Evolutionary conservation across 2,329 filamentous ascomycete species (phyloP).

Genomic region (Daldinia eschscholtzii): DNA sequence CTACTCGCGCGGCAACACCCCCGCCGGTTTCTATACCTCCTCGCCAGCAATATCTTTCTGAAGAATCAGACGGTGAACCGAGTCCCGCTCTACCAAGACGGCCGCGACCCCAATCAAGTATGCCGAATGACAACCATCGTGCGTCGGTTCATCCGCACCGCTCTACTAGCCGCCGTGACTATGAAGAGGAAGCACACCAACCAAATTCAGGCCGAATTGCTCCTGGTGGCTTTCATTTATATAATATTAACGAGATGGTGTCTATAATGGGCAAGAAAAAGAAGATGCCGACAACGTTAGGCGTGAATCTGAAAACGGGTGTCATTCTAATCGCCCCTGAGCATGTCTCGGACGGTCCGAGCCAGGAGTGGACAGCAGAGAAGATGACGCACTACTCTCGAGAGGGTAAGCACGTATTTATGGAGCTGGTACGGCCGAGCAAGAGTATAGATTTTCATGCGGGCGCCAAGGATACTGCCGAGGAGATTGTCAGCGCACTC

Average conservation of each 20-base stretch:
- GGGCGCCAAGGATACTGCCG: constrained; percentile 94
- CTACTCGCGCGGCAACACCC: constrained; percentile 60
- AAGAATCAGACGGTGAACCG: constrained; percentile 76
- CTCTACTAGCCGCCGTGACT: constrained; percentile 55
- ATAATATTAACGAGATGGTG: constrained; percentile 97
- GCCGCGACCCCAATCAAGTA: constrained; percentile 46
- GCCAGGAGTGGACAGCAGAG: constrained; percentile 93
- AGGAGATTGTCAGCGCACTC: constrained; percentile 89
- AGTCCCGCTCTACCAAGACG: constrained; percentile 58
- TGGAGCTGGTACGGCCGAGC: constrained; percentile 91
- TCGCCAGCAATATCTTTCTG: constrained; percentile 70
- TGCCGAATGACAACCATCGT: constrained; percentile 45
- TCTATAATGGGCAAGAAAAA: constrained; percentile 97
- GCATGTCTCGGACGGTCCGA: constrained; percentile 82
- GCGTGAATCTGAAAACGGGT: constrained; percentile 90
- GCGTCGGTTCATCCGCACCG: constrained; percentile 49
- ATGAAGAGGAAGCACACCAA: constrained; percentile 50
- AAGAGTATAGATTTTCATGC: constrained; percentile 98
- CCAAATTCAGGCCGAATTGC: constrained; percentile 66
- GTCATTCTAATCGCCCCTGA: constrained; percentile 92
- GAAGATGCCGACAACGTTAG: constrained; percentile 97
- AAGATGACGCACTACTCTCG: constrained; percentile 98
- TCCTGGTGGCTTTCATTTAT: constrained; percentile 89
- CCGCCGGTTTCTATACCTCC: constrained; percentile 64
- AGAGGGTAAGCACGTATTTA: constrained; percentile 97